Conservation (phyloP, 441 rosid species). For the Pelargonium myrrhifolium region DNA sequence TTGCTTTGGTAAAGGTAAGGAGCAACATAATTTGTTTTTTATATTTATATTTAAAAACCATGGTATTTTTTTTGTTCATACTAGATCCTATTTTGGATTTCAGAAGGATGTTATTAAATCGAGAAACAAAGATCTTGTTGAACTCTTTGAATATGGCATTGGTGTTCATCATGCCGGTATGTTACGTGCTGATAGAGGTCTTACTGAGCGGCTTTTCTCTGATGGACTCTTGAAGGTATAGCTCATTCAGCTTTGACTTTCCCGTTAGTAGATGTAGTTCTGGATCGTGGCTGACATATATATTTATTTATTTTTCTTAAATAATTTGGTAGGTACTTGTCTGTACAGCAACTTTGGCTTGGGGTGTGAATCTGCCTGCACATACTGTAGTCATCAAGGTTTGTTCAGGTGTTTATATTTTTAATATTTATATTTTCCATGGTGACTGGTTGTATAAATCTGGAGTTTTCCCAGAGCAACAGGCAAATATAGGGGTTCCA, state of each 20-base stretch:
- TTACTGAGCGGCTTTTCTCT: constrained; percentile 89
- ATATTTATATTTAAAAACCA: neutral
- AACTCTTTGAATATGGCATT: constrained; percentile 66
- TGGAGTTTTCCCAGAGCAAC: constrained; percentile 3
- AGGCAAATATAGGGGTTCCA: neutral
- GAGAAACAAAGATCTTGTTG: constrained; percentile 87
- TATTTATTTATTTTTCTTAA: neutral
- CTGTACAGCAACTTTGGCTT: constrained; percentile 98
- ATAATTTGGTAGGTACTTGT: constrained; percentile 66
- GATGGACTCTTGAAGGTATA: constrained; percentile 85
- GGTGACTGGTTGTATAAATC: constrained; percentile 9
- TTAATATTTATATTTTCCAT: neutral
- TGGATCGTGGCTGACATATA: neutral
- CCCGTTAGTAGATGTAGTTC: constrained; percentile 10
- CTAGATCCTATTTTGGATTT: constrained; percentile 23
- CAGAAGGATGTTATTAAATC: constrained; percentile 92
- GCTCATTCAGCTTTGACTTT: constrained; percentile 19
- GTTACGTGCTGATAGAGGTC: constrained; percentile 90
- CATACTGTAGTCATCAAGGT: constrained; percentile 99
- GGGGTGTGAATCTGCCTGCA: constrained; percentile 99
- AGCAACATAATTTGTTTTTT: constrained; percentile 7
- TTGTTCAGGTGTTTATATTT: constrained; percentile 15
- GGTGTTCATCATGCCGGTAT: constrained; percentile 99
- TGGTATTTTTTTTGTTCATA: constrained; percentile 10
- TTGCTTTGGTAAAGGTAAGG: constrained; percentile 56